Evolutionary conservation across 2,329 filamentous ascomycete genomes (phyloP).

Genomic region (Plenodomus biglobosus): DNA sequence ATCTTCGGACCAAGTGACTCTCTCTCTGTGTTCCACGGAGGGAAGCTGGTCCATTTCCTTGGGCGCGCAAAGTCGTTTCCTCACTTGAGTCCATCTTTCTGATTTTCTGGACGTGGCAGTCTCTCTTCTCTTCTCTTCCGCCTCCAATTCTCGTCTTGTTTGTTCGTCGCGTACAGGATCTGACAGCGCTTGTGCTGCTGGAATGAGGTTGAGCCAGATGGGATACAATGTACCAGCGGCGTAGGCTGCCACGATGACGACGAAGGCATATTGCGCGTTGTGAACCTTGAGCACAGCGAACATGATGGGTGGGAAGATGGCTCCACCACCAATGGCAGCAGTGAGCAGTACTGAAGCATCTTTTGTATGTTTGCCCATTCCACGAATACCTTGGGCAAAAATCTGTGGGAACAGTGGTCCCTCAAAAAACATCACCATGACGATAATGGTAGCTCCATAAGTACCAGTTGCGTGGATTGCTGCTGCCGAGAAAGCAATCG

Average conservation of each 20-base stretch:
- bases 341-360: conserved; percentile 57
- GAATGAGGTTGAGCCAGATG: conserved; percentile 55
- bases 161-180: conserved; percentile 49
- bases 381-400: conserved; percentile 60
- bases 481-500: conserved; percentile 55
- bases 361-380: conserved; percentile 61
- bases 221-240: conserved; percentile 56
- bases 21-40: conserved; percentile 35
- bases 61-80: conserved; percentile 21
- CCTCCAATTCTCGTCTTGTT: conserved; percentile 27
- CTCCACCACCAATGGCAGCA: conserved; percentile 57
- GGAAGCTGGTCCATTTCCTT: conserved; percentile 28
- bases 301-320: conserved; percentile 58
- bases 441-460: conserved; percentile 50
- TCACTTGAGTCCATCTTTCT: conserved; percentile 27
- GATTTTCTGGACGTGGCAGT: conserved; percentile 19
- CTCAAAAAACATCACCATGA: conserved; percentile 62
- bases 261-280: conserved; percentile 53
- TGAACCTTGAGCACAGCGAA: conserved; percentile 47
- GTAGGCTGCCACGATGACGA: conserved; percentile 57
- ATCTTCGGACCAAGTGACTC: conserved; percentile 35
- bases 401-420: conserved; percentile 62
- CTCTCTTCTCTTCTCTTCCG: conserved; percentile 24
- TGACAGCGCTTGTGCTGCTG: conserved; percentile 53
- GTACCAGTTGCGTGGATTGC: conserved; percentile 51